Base-by-base conservation (phyloP, 352 stramenopile genomes). In the Elongisporangium prolatum region DNA sequence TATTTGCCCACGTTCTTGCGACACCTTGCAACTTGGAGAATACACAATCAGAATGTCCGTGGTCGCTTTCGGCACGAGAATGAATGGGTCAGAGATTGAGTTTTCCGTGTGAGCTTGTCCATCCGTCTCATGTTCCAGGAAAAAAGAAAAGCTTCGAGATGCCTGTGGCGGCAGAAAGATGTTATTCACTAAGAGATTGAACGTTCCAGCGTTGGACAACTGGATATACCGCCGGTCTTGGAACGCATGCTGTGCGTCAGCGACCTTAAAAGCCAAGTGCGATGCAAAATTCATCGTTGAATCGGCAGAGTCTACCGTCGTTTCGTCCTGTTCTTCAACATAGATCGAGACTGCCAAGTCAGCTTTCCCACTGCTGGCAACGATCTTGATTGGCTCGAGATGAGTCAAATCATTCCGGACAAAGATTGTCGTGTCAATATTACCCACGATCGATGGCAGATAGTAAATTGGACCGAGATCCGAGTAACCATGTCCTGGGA, bases 361-460 rank as follows among this genome's bases (percentile, higher is more conserved):
- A 4, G 76, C 80, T 60, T 72, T 65, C 1, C 74, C 80, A 60
- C 75, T 86, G 2, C 49, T 56, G 6, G 74, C 80, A 22, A 61
- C 17, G 18, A 90, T 48, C 2, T 28, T 21, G 6, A 88, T 48
- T 13, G 68, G 57, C 52, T 90, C 80, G 21, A 90, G 77, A 53
- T 90, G 80, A 2, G 80, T 82, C n/a, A 90, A 68, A 44, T 78
- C 62, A 50, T 86, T 88, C 22, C 80, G 80, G 11, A 90, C 67
- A 57, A 73, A 90, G 4, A 88, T 38, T 22, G 25, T 65, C 0
- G 64, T 65, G 17, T 59, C 48, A 13, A 82, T 54, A 40, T 72
- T 51, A 21, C 71, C 60, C 5, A 71, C 67, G 55, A 58, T 60
- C 9, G 72, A 77, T 9, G 80, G 77, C 6, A 84, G 65, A 54